Evolutionary conservation across 2,329 filamentous ascomycete genomes (phyloP), one percentile per base, ranked within the genome.

Genomic region (Aspergillus flavus): DNA sequence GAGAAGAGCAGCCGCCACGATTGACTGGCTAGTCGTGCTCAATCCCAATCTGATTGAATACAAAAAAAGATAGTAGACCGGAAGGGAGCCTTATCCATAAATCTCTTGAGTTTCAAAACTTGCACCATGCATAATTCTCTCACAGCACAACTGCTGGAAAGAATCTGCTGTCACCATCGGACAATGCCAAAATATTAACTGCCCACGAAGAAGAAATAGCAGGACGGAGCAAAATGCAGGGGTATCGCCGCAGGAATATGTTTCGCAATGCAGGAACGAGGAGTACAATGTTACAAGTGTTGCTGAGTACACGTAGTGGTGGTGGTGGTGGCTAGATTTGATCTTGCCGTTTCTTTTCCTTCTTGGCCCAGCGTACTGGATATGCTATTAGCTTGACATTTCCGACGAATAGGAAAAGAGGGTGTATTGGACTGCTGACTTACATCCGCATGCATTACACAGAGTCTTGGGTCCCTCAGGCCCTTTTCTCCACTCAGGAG

Each of bases 401-500:
- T 32, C 26, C 6, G 23, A 50, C 23, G 57, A 46, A 61, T 4
- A 50, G 26, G 7, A 61, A 59, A 36, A 48, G 34, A 56, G 52
- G 34, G 30, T 46, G 23, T 19, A 41, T 14, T 14, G 23, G 52
- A 39, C 63, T 48, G 23, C 16, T 36, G 52, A 82, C 84, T 80
- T 71, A 86, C 86, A 91, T 88, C 94, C 94, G 75, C 94, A 98
- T 9, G 94, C 94, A 80, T 98, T 98, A 79, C 94, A 98, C 14
- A 98, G 81, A 10, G 94, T 97, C 79, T 98, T 97, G 1, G 94
- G 94, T 2, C 94, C 94, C 66, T 87, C 92, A 0, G 94, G 94
- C 0, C 94, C 94, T 77, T 97, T 97, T 66, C 94, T 86, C 94
- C 94, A 98, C 81, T 98, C 94, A 0, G 94, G 94, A 19, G 92